Evolutionary conservation across 1,284 basidiomycete species (phyloP), one percentile per base, ranked within the genome.

Genomic region (Peniophora sp.): DNA sequence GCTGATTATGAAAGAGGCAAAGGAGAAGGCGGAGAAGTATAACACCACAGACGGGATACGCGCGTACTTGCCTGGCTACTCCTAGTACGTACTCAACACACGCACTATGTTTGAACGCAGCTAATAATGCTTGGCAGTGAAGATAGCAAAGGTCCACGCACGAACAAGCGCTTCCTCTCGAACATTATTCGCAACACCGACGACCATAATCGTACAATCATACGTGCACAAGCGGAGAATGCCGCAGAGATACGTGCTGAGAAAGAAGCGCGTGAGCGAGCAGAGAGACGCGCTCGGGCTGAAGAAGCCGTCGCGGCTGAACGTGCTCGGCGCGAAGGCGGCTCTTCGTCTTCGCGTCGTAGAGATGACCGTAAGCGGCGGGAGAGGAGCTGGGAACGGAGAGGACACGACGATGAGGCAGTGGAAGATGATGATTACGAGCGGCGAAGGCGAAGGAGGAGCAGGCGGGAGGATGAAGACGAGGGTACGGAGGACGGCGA

Each of bases 121-220:
- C 55, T 45, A 50, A 48, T 2, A 10, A 2, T 34, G 12, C 5
- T 23, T 46, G 19, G 3, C 34, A 50, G 56, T 45, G 51, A 47
- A 32, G 82, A 84, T 55, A 76, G 71, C 51, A 88, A 83, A 60
- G 83, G 79, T 1, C 90, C 89, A 0, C 83, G 79, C 59, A 68
- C 93, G n/a, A 96, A 96, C 71, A 97, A 95, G 63, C 86, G 91
- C 1, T 97, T 97, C 66, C 72, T 97, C 19, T 80, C 84, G 0
- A 85, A 86, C 22, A 91, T 97, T 53, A 93, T 97, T 51, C 81
- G 84, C 54, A 92, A 79, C 56, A 95, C 94, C 2, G 92, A 94
- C 62, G 92, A 93, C 52, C 94, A 97, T 64, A 97, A 97, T 65
- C 83, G 84, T 65, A 83, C 87, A 12, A 72, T 97, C 17, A 69